Conservation (phyloP, 208 protist genomes). For the Wallacemonas rigidus region DNA sequence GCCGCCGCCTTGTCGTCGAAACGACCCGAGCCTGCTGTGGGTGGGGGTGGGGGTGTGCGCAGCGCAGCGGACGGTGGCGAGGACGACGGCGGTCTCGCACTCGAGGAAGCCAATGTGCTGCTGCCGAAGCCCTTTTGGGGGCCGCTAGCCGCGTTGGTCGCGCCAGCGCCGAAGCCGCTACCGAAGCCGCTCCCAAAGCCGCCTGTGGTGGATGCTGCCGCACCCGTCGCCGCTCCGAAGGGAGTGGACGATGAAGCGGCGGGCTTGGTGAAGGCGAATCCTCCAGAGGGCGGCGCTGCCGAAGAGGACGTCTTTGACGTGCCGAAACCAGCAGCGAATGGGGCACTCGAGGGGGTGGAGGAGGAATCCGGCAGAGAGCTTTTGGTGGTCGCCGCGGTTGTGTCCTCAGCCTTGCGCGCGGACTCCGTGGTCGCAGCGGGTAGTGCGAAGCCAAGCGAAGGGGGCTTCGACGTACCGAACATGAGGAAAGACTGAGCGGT, state of each 20-base stretch:
- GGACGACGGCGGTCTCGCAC: background rate
- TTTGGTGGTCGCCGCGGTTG: background rate
- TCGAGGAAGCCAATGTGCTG: background rate
- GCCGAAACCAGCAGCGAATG: background rate
- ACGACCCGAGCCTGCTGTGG: too few species aligned
- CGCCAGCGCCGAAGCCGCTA: too few species aligned
- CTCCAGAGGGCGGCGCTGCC: background rate
- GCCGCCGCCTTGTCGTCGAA: too few species aligned
- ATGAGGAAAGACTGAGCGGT: background rate
- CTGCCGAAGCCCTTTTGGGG: background rate
- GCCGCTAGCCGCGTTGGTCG: too few species aligned
- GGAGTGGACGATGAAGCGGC: background rate
- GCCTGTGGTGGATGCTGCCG: too few species aligned
- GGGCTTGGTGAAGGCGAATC: constrained; percentile 1
- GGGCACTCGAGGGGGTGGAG: background rate
- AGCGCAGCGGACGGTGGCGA: background rate
- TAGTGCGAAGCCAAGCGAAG: background rate
- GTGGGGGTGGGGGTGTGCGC: background rate
- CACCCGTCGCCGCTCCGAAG: background rate
- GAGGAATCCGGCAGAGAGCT: background rate
- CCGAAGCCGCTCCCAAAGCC: too few species aligned
- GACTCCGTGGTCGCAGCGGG: background rate
- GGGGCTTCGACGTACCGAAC: background rate
- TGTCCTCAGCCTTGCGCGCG: background rate
- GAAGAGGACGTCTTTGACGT: background rate